A percentile compares a stretch with the other conserved stretches of the same genome.
These are phyloP conservation scores for Metarhizium anisopliae DNA, from an alignment of 2,329 filamentous ascomycete species.

Conservation along the genomic window DNA sequence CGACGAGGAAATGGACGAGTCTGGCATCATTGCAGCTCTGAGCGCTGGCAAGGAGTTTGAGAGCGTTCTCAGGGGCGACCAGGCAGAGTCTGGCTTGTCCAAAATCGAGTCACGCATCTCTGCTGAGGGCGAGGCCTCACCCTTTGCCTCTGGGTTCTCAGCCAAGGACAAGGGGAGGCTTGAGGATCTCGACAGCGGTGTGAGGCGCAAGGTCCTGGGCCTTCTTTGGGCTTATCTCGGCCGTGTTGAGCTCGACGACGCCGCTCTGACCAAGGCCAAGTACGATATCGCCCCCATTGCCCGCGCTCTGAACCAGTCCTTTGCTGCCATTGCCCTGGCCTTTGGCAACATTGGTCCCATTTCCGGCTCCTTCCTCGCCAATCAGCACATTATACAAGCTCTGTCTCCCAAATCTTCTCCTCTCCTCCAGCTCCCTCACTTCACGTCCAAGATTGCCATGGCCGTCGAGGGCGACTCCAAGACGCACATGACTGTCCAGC, in stretches of 20 bases:
- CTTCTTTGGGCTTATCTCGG: constrained; percentile 94
- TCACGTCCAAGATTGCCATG: constrained; percentile 58
- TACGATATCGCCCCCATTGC: constrained; percentile 84
- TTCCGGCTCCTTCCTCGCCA: constrained; percentile 69
- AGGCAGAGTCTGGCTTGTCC: constrained; percentile 69
- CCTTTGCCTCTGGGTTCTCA: constrained; percentile 50
- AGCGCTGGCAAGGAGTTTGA: constrained; percentile 84
- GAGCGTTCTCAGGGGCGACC: constrained; percentile 64
- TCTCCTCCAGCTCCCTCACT: constrained; percentile 82
- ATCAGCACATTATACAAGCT: constrained; percentile 85
- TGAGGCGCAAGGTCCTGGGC: constrained; percentile 76
- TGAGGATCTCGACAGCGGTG: constrained; percentile 69
- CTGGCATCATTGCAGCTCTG: constrained; percentile 69
- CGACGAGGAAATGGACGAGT: constrained; percentile 72
- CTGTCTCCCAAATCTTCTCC: constrained; percentile 75
- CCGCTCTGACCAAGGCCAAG: constrained; percentile 72
- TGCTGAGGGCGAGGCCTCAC: constrained; percentile 44
- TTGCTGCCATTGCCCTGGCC: constrained; percentile 77
- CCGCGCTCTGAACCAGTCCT: constrained; percentile 74
- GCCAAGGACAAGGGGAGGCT: constrained; percentile 69
- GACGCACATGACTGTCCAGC: constrained; percentile 68
- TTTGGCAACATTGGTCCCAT: constrained; percentile 79
- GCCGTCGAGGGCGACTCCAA: constrained; percentile 68
- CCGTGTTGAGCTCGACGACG: constrained; percentile 75
- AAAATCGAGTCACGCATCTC: constrained; percentile 77